Conservation (phyloP, 805 yeast species). For the Metschnikowia cubensis region DNA sequence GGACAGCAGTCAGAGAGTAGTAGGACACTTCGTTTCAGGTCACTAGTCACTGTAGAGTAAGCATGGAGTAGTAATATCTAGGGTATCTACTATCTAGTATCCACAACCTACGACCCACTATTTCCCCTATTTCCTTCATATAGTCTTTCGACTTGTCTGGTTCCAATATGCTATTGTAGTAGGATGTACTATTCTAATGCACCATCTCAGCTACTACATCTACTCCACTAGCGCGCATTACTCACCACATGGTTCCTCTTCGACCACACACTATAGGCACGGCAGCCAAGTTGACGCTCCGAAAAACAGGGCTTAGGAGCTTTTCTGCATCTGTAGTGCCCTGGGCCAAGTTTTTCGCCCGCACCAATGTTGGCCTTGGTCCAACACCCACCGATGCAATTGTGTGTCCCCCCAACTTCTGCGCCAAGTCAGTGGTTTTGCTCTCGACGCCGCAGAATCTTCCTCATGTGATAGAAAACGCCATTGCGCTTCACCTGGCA, state of each 20-base stretch:
- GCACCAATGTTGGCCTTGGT: slow-evolving; percentile 9
- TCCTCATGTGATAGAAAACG: slow-evolving; percentile 26
- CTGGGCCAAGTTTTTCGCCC: slow-evolving; percentile 12
- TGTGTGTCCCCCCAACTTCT: slow-evolving; percentile 11
- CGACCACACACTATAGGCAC: background rate
- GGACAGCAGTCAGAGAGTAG: too few species aligned
- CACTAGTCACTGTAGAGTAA: too few species aligned
- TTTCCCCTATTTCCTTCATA: too few species aligned
- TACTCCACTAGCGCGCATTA: background rate
- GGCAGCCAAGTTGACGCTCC: background rate
- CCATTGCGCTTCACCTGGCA: slow-evolving; percentile 24
- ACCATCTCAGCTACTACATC: too few species aligned
- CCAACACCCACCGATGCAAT: slow-evolving; percentile 6
- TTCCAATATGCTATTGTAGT: too few species aligned
- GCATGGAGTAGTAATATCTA: too few species aligned
- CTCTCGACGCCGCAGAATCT: slow-evolving; percentile 36
- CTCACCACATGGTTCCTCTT: background rate
- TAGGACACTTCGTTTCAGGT: too few species aligned
- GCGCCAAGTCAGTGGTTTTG: slow-evolving; percentile 29
- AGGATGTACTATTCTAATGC: too few species aligned
- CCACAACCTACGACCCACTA: too few species aligned
- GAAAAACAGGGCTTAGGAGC: background rate
- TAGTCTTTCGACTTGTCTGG: too few species aligned
- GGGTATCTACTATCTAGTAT: too few species aligned
- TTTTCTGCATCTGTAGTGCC: background rate